Evolutionary conservation across 192 early-diverging fungal species (phyloP).

Genomic region (Gamsiella multidivaricata): DNA sequence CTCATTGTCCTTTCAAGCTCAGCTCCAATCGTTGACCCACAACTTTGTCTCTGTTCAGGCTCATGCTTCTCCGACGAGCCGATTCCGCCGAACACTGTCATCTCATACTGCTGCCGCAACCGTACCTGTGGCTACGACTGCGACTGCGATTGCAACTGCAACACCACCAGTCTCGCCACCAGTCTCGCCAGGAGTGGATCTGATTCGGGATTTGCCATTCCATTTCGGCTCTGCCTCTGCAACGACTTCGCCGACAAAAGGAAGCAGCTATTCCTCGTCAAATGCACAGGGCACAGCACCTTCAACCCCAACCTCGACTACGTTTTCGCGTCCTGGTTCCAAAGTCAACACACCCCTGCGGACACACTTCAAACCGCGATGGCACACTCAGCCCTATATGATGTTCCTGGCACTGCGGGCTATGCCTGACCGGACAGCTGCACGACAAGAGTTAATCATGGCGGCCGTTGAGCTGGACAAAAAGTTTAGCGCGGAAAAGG

Average conservation of each 20-base stretch:
- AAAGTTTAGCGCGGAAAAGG: constrained; percentile 75
- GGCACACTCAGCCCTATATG: constrained; percentile 91
- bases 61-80: constrained; percentile 37
- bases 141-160: neutral
- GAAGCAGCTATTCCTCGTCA: neutral
- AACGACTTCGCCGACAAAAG: constrained; percentile 30
- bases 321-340: constrained; percentile 3
- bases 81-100: constrained; percentile 23
- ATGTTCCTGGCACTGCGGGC: constrained; percentile 84
- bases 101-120: no score
- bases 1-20: constrained; percentile 25
- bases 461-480: constrained; percentile 82
- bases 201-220: constrained; percentile 25
- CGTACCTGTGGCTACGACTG: no score
- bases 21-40: constrained; percentile 40
- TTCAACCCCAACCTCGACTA: constrained; percentile 3
- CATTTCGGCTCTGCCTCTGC: neutral
- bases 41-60: constrained; percentile 52
- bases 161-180: constrained; percentile 42
- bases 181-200: constrained; percentile 24
- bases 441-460: constrained; percentile 78
- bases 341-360: constrained; percentile 13
- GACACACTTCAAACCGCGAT: constrained; percentile 70
- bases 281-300: neutral
- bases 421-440: constrained; percentile 71